phyloP scores from a whole-genome alignment of 768 basidiomycete species.

The Russula sp. region DNA sequence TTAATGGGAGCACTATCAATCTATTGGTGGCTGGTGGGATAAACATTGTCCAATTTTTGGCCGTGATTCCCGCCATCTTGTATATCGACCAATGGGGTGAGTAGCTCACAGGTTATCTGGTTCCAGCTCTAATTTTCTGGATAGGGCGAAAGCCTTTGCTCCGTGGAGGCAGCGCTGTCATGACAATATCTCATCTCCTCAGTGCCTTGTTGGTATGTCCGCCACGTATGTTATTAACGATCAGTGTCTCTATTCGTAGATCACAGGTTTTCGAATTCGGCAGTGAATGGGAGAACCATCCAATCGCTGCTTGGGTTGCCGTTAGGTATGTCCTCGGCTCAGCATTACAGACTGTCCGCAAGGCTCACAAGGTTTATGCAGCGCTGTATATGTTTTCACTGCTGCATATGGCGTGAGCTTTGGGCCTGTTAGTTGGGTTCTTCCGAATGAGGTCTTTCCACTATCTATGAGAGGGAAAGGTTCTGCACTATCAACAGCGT shows the following conservation, averaged over 20 bases:
- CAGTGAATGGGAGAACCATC: constrained; percentile 57
- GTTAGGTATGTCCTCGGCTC: constrained; percentile 49
- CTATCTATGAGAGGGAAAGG: constrained; percentile 76
- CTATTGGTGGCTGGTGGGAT: constrained; percentile 75
- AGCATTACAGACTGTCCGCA: neutral
- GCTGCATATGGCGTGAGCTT: constrained; percentile 73
- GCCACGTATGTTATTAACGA: neutral
- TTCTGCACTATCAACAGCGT: constrained; percentile 77
- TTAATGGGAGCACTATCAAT: constrained; percentile 56
- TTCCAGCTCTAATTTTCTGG: neutral
- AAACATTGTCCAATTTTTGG: constrained; percentile 73
- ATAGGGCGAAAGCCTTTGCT: constrained; percentile 65
- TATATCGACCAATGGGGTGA: constrained; percentile 63
- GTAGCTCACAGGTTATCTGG: constrained; percentile 2
- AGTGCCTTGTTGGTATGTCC: constrained; percentile 59
- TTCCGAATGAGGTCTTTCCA: constrained; percentile 82
- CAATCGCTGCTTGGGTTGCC: constrained; percentile 62
- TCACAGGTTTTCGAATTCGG: constrained; percentile 49
- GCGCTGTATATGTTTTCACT: constrained; percentile 69
- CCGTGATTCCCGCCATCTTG: constrained; percentile 69
- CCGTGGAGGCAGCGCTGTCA: constrained; percentile 59
- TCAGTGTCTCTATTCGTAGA: neutral
- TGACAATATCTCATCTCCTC: constrained; percentile 61
- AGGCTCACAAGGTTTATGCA: constrained; percentile 12
- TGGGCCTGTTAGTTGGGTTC: constrained; percentile 81